Conservation (phyloP, 2,329 filamentous ascomycete species). For the Fusarium buxicola region DNA sequence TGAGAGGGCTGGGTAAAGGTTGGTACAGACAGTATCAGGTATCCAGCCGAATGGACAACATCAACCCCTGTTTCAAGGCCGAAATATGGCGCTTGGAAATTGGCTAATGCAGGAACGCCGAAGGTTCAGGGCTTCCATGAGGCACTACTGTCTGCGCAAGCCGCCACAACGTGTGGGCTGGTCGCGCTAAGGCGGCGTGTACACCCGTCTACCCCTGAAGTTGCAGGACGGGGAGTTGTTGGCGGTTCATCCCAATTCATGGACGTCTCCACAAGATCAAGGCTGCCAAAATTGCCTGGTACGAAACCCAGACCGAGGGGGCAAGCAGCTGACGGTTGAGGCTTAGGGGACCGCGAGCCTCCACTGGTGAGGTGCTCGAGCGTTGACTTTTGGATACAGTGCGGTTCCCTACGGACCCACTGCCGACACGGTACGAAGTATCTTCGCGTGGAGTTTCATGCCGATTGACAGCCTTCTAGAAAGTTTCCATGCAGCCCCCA, state of each 20-base stretch:
- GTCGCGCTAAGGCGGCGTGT: slow-evolving; percentile 35
- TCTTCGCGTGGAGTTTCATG: slow-evolving; percentile 21
- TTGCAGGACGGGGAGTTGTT: slow-evolving; percentile 45
- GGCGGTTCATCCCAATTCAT: slow-evolving; percentile 42
- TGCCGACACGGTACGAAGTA: slow-evolving; percentile 30
- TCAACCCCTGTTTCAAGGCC: slow-evolving; percentile 46
- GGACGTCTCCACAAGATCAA: slow-evolving; percentile 34
- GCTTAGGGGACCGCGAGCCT: slow-evolving; percentile 17
- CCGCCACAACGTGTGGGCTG: slow-evolving; percentile 41
- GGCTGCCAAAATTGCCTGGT: slow-evolving; percentile 35
- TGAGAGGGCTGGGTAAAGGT: slow-evolving; percentile 26
- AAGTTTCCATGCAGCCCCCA: slow-evolving; percentile 44
- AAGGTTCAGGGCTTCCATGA: slow-evolving; percentile 42
- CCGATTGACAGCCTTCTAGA: slow-evolving; percentile 45
- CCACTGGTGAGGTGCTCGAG: slow-evolving; percentile 10
- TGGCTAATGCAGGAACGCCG: slow-evolving; percentile 49
- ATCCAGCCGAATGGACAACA: slow-evolving; percentile 35
- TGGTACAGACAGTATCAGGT: too few species aligned
- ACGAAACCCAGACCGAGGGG: slow-evolving; percentile 33
- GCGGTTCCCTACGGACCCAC: not conserved
- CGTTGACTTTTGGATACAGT: slow-evolving; percentile 30
- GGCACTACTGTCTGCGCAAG: slow-evolving; percentile 39
- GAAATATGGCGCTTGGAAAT: slow-evolving; percentile 40
- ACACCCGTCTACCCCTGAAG: slow-evolving; percentile 38
- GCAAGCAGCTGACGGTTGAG: slow-evolving; percentile 11